phyloP scores from a whole-genome alignment of 78 protist genomes.

The Dictyostelium firmibasis region DNA sequence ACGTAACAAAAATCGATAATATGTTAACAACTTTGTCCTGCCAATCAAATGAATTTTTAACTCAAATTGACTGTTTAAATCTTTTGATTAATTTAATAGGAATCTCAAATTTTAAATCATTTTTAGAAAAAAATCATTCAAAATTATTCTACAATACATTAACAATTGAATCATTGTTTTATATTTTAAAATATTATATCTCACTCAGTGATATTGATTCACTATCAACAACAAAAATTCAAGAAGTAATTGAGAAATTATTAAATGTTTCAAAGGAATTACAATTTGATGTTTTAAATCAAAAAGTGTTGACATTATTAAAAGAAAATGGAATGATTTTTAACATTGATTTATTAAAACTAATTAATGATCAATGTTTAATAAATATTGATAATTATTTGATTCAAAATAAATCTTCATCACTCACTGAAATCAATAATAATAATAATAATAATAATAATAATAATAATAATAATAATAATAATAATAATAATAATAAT shows the following conservation, averaged over 20 bases:
- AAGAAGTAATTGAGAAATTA: not conserved
- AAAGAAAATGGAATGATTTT: not conserved
- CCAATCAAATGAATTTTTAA: not conserved
- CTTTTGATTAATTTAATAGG: not conserved
- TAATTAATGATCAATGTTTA: not conserved
- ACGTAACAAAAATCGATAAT: conserved; percentile 47
- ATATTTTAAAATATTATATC: not conserved
- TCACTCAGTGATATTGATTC: not conserved
- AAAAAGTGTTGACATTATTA: not conserved
- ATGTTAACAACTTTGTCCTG: conserved; percentile 49
- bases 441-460: not conserved
- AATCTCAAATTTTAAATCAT: not conserved
- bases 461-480: conserved; percentile 5
- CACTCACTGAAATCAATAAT: not conserved
- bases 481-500: not conserved
- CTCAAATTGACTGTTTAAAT: conserved; percentile 24
- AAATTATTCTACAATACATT: not conserved
- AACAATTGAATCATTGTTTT: not conserved
- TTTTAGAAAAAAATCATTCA: not conserved
- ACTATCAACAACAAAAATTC: not conserved
- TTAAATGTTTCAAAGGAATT: not conserved
- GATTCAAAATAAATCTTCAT: not conserved
- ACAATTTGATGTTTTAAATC: not conserved
- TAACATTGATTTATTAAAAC: not conserved
- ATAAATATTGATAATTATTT: not conserved